Conservation (phyloP, 202 grass and related monocot species). For the Cymbopogon flexuosus region DNA sequence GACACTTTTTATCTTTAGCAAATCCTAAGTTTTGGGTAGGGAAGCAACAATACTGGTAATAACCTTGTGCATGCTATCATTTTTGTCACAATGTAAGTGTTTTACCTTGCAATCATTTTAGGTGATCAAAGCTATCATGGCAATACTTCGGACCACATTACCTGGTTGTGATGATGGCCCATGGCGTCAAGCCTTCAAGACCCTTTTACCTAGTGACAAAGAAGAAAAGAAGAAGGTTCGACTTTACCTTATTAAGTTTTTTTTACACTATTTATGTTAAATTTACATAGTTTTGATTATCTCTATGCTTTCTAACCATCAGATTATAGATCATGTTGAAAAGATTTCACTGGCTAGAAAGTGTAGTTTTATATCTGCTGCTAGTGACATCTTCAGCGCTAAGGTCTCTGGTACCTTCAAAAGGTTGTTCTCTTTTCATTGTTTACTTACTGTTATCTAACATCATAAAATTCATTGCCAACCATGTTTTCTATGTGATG, state of each 20-base stretch:
- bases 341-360: slow-evolving; percentile 81
- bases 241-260: slow-evolving; percentile 7
- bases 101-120: slow-evolving; percentile 35
- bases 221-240: slow-evolving; percentile 90
- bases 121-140: slow-evolving; percentile 88
- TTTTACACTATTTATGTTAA: background rate
- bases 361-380: slow-evolving; percentile 71
- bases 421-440: slow-evolving; percentile 54
- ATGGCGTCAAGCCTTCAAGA: slow-evolving; percentile 83
- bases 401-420: slow-evolving; percentile 98
- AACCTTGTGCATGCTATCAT: background rate
- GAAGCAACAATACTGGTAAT: background rate
- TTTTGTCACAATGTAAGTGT: slow-evolving; percentile 8
- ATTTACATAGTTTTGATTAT: slow-evolving; percentile 21
- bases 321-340: slow-evolving; percentile 84
- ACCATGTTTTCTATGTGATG: background rate
- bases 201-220: slow-evolving; percentile 71
- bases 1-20: background rate
- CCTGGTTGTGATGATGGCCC: slow-evolving; percentile 67
- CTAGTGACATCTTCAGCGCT: slow-evolving; percentile 81
- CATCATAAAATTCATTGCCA: background rate
- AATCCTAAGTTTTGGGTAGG: background rate
- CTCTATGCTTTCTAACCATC: slow-evolving; percentile 19
- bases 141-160: slow-evolving; percentile 80
- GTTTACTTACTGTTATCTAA: slow-evolving; percentile 24